Evolutionary conservation across 768 basidiomycete genomes (phyloP), one percentile per base, ranked within the genome.

Genomic region (Mycena sanguinolenta): DNA sequence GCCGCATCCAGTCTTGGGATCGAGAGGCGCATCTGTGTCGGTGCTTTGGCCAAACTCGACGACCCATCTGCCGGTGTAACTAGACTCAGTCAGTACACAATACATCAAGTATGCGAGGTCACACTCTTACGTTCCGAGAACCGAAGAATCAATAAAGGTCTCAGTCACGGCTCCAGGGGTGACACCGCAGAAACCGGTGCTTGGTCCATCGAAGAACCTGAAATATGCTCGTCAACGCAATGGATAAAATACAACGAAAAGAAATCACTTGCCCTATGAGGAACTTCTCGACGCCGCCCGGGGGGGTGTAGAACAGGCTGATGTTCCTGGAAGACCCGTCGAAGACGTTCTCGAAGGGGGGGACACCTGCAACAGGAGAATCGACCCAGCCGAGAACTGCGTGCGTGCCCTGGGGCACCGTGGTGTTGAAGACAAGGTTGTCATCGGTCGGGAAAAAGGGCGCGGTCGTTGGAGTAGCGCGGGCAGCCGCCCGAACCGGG

Each of bases 41-140:
- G 64, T 65, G 64, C 64, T 65, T 65, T 65, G 12, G 32, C 64
- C 64, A 46, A 65, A 65, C 46, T 58, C 46, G 64, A 65, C 64
- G 38, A 58, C 58, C 64, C 57, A 65, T 58, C 64, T 65, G 55
- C 55, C 64, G 16, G 64, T 58, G 58, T 65, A 67, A 0, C 65
- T 66, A 44, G 16, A 57, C 54, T 52, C 44, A 23, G 46, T 66
- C 57, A 59, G 49, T 59, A 66, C 53, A 58, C 23, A 23, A 58
- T 4, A 32, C 55, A 58, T 46, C 13, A 57, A 34, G n/a, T n/a
- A 46, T 54, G 34, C 36, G 25, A n/a, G 54, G 27, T n/a, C 36
- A 58, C 52, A 27, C 50, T 50, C 65, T 5, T 59, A 66, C 65
- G 57, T 66, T 66, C 65, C 65, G 27, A 66, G 44, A 58, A 28